Conservation (phyloP, 148 eudicot genomes). For the Rhododendron vialii region DNA sequence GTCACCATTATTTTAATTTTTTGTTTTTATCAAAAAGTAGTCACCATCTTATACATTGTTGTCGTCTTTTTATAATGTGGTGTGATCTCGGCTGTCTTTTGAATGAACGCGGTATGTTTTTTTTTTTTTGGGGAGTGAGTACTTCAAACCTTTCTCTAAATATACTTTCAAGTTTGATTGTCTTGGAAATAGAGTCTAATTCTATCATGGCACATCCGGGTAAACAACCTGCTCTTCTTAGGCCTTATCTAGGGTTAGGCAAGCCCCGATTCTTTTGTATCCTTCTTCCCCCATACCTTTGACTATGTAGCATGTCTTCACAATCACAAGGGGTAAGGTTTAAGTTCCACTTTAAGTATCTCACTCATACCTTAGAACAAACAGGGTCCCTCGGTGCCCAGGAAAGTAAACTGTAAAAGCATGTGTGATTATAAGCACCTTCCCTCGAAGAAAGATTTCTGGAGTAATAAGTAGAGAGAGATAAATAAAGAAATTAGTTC, state of each 20-base stretch:
- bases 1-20: no score
- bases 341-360: background rate
- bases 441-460: background rate
- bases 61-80: no score
- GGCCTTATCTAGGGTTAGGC: background rate
- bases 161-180: background rate
- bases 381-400: background rate
- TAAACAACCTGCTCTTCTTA: background rate
- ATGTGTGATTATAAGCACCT: background rate
- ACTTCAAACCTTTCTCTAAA: no score
- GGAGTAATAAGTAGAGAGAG: background rate
- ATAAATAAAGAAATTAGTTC: no score
- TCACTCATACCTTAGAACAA: background rate
- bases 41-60: no score
- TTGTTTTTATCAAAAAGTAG: no score
- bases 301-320: background rate
- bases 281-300: background rate
- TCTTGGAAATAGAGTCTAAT: background rate
- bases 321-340: background rate
- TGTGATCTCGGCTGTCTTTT: no score
- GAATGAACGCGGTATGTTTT: no score
- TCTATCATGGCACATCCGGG: background rate
- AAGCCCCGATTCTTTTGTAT: background rate
- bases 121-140: no score
- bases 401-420: background rate